phyloP scores from a whole-genome alignment of 2,329 filamentous ascomycete genomes.

The Elsinoe ampelina region DNA sequence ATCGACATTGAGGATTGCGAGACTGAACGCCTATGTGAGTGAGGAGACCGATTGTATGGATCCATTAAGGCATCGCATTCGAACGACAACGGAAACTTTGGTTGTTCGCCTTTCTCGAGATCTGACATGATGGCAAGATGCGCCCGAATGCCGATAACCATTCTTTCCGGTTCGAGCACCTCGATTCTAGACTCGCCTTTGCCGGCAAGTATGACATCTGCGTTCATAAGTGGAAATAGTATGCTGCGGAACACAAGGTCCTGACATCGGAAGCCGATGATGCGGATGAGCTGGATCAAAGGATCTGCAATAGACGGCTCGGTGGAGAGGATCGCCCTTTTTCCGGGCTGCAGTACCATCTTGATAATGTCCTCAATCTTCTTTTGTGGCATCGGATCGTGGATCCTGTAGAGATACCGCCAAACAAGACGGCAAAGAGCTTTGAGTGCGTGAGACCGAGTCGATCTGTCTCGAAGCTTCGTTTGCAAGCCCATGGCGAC shows the following conservation, averaged over 20 bases:
- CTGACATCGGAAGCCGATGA: slow-evolving; percentile 87
- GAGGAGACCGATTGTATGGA: slow-evolving; percentile 28
- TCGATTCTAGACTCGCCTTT: slow-evolving; percentile 72
- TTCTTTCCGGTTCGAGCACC: slow-evolving; percentile 87
- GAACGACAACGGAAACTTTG: slow-evolving; percentile 70
- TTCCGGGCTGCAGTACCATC: slow-evolving; percentile 71
- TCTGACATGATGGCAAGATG: slow-evolving; percentile 92
- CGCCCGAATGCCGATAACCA: slow-evolving; percentile 92
- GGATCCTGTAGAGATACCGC: slow-evolving; percentile 76
- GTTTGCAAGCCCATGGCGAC: slow-evolving; percentile 68
- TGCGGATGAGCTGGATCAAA: slow-evolving; percentile 83
- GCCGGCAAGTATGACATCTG: slow-evolving; percentile 42
- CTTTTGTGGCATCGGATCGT: slow-evolving; percentile 59
- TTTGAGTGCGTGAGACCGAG: slow-evolving; percentile 71
- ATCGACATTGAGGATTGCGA: slow-evolving; percentile 23
- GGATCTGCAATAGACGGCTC: slow-evolving; percentile 81
- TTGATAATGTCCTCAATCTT: slow-evolving; percentile 87
- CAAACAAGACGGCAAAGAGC: slow-evolving; percentile 84
- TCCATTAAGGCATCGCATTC: slow-evolving; percentile 37
- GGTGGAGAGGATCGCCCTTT: slow-evolving; percentile 69
- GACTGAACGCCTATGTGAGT: slow-evolving; percentile 26
- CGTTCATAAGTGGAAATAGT: slow-evolving; percentile 92
- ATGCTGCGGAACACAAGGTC: slow-evolving; percentile 88
- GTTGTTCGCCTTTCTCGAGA: slow-evolving; percentile 74
- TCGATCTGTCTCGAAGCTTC: slow-evolving; percentile 73